phyloP scores from a whole-genome alignment of 306 rosid species.

The Trifolium fragiferum region DNA sequence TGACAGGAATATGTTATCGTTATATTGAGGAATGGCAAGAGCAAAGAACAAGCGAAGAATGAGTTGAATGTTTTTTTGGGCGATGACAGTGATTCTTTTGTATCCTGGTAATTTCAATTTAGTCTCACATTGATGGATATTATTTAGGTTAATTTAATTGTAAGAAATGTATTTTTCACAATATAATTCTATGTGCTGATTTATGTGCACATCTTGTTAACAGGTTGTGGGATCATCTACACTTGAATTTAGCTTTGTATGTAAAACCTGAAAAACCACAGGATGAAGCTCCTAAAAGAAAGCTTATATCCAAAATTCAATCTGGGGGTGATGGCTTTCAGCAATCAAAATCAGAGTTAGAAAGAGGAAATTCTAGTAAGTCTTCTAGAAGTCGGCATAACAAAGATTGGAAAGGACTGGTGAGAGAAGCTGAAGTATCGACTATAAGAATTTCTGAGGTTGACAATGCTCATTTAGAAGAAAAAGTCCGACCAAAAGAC shows the following conservation, averaged over 20 bases:
- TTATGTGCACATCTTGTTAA: slow-evolving; percentile 28
- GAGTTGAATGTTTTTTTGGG: slow-evolving; percentile 89
- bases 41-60: slow-evolving; percentile 80
- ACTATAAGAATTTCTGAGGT: slow-evolving; percentile 64
- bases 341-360: slow-evolving; percentile 59
- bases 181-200: slow-evolving; percentile 25
- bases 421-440: slow-evolving; percentile 65
- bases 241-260: slow-evolving; percentile 63
- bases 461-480: slow-evolving; percentile 50
- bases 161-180: slow-evolving; percentile 9
- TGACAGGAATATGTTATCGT: slow-evolving; percentile 95
- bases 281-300: slow-evolving; percentile 56
- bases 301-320: slow-evolving; percentile 52
- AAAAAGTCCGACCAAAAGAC: slow-evolving; percentile 44
- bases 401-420: slow-evolving; percentile 85
- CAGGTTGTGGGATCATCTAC: slow-evolving; percentile 98
- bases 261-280: slow-evolving; percentile 55
- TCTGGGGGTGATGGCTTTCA: slow-evolving; percentile 47
- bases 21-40: slow-evolving; percentile 85
- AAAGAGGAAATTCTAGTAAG: slow-evolving; percentile 55
- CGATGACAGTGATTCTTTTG: slow-evolving; percentile 85
- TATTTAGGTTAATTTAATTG: slow-evolving; percentile 20
- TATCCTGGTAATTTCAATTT: slow-evolving; percentile 73
- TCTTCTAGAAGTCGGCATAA: slow-evolving; percentile 66
- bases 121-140: slow-evolving; percentile 15